A percentile compares a stretch with the other conserved stretches of the same genome.
Conservation (phyloP, 345 rosid genomes). For the Rhodomyrtus tomentosa region DNA sequence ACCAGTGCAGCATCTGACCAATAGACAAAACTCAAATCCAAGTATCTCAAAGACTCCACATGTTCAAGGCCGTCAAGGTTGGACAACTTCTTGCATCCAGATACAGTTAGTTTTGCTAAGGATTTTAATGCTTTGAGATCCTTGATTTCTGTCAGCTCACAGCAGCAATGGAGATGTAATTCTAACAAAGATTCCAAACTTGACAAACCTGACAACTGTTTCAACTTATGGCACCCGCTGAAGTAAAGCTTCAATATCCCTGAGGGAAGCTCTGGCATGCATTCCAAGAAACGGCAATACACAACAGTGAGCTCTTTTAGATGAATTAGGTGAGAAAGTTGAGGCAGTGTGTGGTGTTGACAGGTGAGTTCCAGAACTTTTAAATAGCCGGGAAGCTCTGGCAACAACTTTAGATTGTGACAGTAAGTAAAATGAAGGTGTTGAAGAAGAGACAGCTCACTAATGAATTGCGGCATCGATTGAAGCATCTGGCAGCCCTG, state of each 20-base stretch:
- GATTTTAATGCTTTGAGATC: not conserved
- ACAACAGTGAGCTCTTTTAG: not conserved
- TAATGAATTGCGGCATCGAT: no score
- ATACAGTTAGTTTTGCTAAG: not conserved
- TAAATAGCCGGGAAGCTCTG: not conserved
- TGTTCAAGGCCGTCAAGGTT: no score
- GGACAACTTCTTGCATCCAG: no score
- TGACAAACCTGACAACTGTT: not conserved
- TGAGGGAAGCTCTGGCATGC: not conserved
- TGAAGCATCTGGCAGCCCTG: not conserved
- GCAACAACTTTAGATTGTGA: not conserved
- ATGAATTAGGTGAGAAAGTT: not conserved
- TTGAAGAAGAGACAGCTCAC: no score
- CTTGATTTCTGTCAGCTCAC: not conserved
- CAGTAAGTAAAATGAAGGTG: not conserved
- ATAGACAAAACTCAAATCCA: not conserved
- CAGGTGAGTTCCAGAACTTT: accelerated
- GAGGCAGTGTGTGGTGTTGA: no score
- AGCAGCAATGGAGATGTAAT: not conserved
- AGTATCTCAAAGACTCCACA: not conserved
- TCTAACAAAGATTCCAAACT: no score
- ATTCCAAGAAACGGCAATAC: not conserved
- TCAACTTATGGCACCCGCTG: not conserved
- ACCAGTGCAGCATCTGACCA: no score
- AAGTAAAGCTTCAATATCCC: not conserved